phyloP scores from a whole-genome alignment of 2,329 filamentous ascomycete species.

The Lecanicillium sp. region DNA sequence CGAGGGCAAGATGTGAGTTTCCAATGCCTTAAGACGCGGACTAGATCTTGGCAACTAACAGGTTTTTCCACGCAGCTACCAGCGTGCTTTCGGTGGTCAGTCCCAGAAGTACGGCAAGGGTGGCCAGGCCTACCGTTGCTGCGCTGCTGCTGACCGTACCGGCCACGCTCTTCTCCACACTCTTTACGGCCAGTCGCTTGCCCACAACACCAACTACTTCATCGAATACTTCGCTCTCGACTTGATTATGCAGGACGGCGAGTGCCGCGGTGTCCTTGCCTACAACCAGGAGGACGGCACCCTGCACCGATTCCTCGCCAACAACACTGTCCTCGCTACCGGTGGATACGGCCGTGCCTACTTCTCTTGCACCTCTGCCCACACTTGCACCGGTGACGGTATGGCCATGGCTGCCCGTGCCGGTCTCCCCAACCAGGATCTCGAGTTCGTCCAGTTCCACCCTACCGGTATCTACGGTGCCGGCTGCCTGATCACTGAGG shows the following conservation, averaged over 20 bases:
- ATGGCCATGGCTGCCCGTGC: constrained; percentile 99
- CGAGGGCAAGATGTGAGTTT: constrained; percentile 80
- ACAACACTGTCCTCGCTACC: constrained; percentile 94
- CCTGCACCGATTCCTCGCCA: constrained; percentile 90
- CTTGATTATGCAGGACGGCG: constrained; percentile 93
- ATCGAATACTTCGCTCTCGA: constrained; percentile 98
- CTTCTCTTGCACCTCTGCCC: constrained; percentile 96
- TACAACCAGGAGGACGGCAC: constrained; percentile 99
- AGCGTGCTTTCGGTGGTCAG: constrained; percentile 97
- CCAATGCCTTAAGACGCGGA: constrained; percentile 10
- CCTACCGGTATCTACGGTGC: constrained; percentile 98
- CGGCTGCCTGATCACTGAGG: constrained; percentile 95
- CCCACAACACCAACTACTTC: constrained; percentile 99
- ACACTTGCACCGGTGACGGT: constrained; percentile 97
- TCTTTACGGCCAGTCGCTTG: constrained; percentile 92
- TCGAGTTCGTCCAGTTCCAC: constrained; percentile 99
- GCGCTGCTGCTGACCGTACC: constrained; percentile 91
- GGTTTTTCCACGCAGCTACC: constrained; percentile 57
- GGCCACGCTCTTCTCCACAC: constrained; percentile 97
- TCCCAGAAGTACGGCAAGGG: constrained; percentile 93
- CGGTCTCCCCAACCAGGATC: constrained; percentile 96
- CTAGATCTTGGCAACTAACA: constrained; percentile 14
- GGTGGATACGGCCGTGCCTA: constrained; percentile 97
- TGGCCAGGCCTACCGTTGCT: constrained; percentile 96
- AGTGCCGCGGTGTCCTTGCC: constrained; percentile 92